A percentile compares a stretch with the other conserved stretches of the same genome.
Conservation (phyloP, 1,284 basidiomycete genomes). For the Trametes versicolor region DNA sequence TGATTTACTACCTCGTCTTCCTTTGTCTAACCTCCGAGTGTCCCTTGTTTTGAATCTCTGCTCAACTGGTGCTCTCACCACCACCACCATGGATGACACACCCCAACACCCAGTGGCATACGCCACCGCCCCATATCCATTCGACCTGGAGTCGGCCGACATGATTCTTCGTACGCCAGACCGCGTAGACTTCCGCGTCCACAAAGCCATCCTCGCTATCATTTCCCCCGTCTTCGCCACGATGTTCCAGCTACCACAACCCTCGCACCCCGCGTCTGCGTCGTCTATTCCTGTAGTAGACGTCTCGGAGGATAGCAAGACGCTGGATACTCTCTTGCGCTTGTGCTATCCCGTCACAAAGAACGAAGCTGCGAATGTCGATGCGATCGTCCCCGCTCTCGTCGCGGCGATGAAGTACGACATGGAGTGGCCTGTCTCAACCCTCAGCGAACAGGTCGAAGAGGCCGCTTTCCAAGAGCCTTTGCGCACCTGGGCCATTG, state of each 20-base stretch:
- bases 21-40: too few relatives aligned
- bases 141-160: constrained; percentile 24
- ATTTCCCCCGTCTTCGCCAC: constrained; percentile 35
- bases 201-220: constrained; percentile 31
- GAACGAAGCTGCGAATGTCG: constrained; percentile 21
- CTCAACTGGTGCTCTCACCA: too few relatives aligned
- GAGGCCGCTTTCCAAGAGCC: constrained; percentile 5
- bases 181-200: constrained; percentile 26
- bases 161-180: constrained; percentile 23
- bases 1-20: too few relatives aligned
- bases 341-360: constrained; percentile 49
- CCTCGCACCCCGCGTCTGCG: not conserved
- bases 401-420: constrained; percentile 35
- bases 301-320: constrained; percentile 46
- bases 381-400: constrained; percentile 19
- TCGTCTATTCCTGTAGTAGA: constrained; percentile 32
- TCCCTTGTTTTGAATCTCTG: too few relatives aligned
- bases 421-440: constrained; percentile 26
- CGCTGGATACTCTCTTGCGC: constrained; percentile 48
- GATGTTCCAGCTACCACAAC: constrained; percentile 32
- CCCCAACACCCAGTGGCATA: not conserved
- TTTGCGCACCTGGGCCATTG: constrained; percentile 28
- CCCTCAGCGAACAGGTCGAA: constrained; percentile 17
- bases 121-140: constrained; percentile 15
- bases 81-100: not conserved